These are phyloP conservation scores for Mesembryanthemum crystallinum DNA, from an alignment of 148 eudicot species.

Conservation along the genomic window DNA sequence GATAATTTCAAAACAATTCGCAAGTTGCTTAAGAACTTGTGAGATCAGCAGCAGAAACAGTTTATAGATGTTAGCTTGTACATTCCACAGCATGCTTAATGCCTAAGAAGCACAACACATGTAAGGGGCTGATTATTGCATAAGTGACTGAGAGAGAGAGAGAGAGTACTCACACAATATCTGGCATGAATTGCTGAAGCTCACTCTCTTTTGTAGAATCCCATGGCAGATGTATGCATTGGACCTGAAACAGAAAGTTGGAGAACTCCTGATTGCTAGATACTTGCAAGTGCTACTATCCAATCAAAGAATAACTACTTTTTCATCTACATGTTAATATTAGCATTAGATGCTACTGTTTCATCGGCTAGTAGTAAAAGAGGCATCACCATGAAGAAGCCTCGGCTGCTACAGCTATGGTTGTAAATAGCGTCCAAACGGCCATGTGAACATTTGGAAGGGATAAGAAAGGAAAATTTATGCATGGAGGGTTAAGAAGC, in stretches of 20 bases:
- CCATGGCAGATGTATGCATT: slow-evolving; percentile 77
- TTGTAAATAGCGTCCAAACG: neutral
- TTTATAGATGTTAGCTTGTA: neutral
- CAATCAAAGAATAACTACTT: too few relatives aligned
- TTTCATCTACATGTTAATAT: too few relatives aligned
- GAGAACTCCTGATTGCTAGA: neutral
- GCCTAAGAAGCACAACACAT: neutral
- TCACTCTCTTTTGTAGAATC: slow-evolving; percentile 64
- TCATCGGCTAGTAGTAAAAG: too few relatives aligned
- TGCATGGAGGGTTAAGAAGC: neutral
- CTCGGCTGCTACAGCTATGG: neutral
- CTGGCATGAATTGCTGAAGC: slow-evolving; percentile 57
- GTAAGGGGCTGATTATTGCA: neutral
- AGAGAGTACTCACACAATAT: slow-evolving; percentile 59
- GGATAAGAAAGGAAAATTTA: too few relatives aligned
- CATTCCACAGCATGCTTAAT: neutral
- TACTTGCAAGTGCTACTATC: too few relatives aligned
- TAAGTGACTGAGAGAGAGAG: neutral
- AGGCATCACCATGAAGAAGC: too few relatives aligned
- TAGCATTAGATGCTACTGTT: neutral
- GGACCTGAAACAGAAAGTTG: slow-evolving; percentile 40
- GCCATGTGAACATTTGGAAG: neutral
- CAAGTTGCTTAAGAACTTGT: neutral
- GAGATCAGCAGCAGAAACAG: neutral
- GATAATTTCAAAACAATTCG: too few relatives aligned